Evolutionary conservation across 352 stramenopile genomes (phyloP).

Genomic region (Globisporangium paddicum): DNA sequence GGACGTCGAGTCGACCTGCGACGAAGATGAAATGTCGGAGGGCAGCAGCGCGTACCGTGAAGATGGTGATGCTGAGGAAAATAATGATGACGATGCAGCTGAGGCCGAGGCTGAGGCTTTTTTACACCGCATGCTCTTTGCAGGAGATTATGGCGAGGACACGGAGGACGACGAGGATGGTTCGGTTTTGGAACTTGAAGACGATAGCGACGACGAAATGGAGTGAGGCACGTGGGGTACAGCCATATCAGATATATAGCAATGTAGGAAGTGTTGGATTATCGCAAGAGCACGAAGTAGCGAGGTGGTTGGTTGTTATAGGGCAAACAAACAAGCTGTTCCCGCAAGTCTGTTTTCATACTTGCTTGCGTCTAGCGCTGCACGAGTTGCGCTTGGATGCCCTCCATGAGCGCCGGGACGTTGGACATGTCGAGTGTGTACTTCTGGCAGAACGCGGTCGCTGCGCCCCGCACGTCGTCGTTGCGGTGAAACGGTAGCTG

Average conservation of each 20-base stretch:
- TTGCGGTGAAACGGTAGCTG: constrained; percentile 46
- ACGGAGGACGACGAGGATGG: constrained; percentile 3
- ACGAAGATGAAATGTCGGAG: background rate
- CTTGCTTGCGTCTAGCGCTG: constrained; percentile 18
- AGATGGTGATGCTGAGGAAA: background rate
- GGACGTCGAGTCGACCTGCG: constrained; percentile 18
- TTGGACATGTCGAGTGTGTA: constrained; percentile 53
- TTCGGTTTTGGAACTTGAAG: constrained; percentile 5
- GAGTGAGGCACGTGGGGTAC: background rate
- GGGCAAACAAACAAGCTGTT: too few relatives aligned
- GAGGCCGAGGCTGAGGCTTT: constrained; percentile 2
- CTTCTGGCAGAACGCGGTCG: constrained; percentile 51
- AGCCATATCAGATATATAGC: too few relatives aligned
- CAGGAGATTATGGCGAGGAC: background rate
- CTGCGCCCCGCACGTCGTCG: constrained; percentile 40
- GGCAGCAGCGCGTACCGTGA: background rate
- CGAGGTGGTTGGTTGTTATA: background rate
- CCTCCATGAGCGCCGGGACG: constrained; percentile 50
- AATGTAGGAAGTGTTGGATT: too few relatives aligned
- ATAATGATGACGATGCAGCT: background rate
- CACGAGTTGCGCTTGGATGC: constrained; percentile 42
- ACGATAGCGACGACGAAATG: constrained; percentile 11
- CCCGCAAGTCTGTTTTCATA: background rate
- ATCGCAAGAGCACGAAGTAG: background rate
- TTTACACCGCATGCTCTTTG: constrained; percentile 6